phyloP scores from a whole-genome alignment of 495 filamentous ascomycete species.

The Articulospora tetracladia region DNA sequence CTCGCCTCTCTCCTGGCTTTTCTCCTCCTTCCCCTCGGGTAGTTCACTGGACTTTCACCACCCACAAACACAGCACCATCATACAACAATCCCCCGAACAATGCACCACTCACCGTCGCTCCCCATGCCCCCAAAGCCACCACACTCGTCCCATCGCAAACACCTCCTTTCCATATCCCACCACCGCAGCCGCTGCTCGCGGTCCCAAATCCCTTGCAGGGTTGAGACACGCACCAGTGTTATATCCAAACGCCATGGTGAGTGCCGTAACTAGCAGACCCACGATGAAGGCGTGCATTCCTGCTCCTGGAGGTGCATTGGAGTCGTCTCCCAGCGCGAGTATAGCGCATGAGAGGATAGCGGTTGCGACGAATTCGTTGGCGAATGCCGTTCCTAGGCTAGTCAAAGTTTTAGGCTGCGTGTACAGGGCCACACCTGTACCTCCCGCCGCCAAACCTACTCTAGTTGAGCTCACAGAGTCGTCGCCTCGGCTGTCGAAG shows the following conservation, averaged over 20 bases:
- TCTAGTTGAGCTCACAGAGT: not conserved
- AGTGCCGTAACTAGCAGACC: constrained; percentile 42
- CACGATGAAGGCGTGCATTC: constrained; percentile 45
- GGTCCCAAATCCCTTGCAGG: constrained; percentile 50
- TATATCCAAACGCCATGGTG: constrained; percentile 41
- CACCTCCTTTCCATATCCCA: constrained; percentile 39
- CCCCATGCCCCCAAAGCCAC: constrained; percentile 51
- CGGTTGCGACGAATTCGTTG: constrained; percentile 46
- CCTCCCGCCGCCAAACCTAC: constrained; percentile 20
- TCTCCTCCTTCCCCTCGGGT: constrained; percentile 28
- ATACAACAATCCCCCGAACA: constrained; percentile 43
- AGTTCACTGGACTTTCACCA: constrained; percentile 48
- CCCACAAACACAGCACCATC: constrained; percentile 49
- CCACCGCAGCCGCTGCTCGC: constrained; percentile 31
- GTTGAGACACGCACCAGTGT: constrained; percentile 45
- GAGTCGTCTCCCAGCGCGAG: constrained; percentile 52
- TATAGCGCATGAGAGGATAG: constrained; percentile 40
- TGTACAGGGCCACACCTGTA: constrained; percentile 36
- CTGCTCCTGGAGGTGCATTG: constrained; percentile 50
- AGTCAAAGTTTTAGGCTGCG: constrained; percentile 42
- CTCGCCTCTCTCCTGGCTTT: not conserved
- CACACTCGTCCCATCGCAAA: constrained; percentile 36
- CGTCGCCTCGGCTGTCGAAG: constrained; percentile 22
- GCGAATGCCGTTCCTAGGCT: constrained; percentile 43
- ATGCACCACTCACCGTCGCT: constrained; percentile 36